These are phyloP conservation scores for Starmerella davenportii DNA, from an alignment of 805 yeast genomes.

Conservation along the genomic window DNA sequence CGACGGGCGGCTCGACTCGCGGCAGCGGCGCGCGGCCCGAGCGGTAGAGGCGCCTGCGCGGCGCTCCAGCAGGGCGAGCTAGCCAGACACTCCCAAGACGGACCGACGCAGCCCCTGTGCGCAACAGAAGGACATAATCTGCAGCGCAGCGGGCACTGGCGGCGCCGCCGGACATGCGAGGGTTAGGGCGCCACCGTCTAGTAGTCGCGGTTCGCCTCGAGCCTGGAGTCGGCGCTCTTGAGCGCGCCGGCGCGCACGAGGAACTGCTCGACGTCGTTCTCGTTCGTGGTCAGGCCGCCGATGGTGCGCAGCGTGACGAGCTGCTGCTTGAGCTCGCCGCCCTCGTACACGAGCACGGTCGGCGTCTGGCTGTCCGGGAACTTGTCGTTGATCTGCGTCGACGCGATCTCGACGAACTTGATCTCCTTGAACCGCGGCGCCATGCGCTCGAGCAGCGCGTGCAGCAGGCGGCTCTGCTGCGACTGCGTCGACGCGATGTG, in stretches of 20 bases:
- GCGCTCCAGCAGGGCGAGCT: too few species aligned
- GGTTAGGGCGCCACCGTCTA: too few species aligned
- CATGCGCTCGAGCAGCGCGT: constrained; percentile 35
- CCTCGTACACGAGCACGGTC: constrained; percentile 63
- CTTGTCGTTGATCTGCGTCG: constrained; percentile 73
- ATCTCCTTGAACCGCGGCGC: constrained; percentile 62
- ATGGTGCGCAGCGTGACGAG: constrained; percentile 59
- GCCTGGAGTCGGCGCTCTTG: constrained; percentile 45
- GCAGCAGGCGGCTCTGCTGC: constrained; percentile 55
- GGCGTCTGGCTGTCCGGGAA: constrained; percentile 88
- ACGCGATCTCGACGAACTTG: constrained; percentile 86
- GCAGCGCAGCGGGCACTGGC: too few species aligned
- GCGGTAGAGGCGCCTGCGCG: too few species aligned
- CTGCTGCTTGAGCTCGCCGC: constrained; percentile 65
- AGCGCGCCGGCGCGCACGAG: constrained; percentile 53
- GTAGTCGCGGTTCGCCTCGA: constrained; percentile 31
- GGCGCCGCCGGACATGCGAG: too few species aligned
- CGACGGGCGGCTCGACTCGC: too few species aligned
- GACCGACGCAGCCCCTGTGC: too few species aligned
- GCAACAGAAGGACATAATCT: too few species aligned
- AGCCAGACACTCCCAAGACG: too few species aligned
- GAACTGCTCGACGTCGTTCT: constrained; percentile 54
- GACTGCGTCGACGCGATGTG: constrained; percentile 49
- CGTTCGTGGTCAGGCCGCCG: constrained; percentile 64
- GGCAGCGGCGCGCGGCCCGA: too few species aligned